These are phyloP conservation scores for Omphalotus olearius DNA, from an alignment of 1,284 basidiomycete species.

Conservation along the genomic window DNA sequence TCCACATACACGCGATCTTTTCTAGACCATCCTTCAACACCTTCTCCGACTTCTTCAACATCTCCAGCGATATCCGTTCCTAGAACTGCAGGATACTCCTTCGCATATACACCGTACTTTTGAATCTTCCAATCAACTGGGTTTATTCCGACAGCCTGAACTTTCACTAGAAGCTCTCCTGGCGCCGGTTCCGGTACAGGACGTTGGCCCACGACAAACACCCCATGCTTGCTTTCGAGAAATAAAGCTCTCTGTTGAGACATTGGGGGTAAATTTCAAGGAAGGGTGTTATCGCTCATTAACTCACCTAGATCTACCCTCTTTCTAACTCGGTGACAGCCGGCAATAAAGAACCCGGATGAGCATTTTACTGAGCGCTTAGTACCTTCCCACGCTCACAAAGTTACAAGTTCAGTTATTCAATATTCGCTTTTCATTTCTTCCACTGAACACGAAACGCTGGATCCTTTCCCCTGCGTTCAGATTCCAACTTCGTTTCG, in stretches of 20 bases:
- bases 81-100: constrained; percentile 30
- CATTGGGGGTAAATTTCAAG: background rate
- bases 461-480: too few species aligned
- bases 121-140: constrained; percentile 12
- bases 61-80: constrained; percentile 44
- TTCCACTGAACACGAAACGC: too few species aligned
- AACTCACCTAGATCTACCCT: too few species aligned
- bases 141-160: constrained; percentile 1
- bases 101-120: background rate
- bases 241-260: constrained; percentile 6
- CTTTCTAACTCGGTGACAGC: too few species aligned
- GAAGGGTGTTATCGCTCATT: too few species aligned
- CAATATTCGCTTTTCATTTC: too few species aligned
- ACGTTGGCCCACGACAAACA: background rate
- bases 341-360: too few species aligned
- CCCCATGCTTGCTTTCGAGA: background rate
- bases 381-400: too few species aligned
- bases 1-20: constrained; percentile 6
- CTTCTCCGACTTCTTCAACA: constrained; percentile 36
- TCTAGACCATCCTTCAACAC: constrained; percentile 20
- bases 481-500: too few species aligned
- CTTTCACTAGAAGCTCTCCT: constrained; percentile 6
- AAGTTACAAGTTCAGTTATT: too few species aligned
- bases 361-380: too few species aligned
- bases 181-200: background rate